Evolutionary conservation across 805 yeast species (phyloP).

Genomic region (Tetrapisispora phaffii): DNA sequence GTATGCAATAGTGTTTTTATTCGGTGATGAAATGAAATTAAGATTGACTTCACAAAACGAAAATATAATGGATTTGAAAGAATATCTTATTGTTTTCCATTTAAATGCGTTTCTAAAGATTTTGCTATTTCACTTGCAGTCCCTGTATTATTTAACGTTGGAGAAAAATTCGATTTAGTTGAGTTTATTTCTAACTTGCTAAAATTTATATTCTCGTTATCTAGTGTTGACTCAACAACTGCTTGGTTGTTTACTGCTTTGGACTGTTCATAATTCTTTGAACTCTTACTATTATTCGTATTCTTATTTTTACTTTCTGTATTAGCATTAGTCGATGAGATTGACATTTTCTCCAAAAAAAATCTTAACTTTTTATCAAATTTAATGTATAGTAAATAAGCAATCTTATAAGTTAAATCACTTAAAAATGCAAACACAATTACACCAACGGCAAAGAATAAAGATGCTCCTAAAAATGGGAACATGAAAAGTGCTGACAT

Average conservation of each 20-base stretch:
- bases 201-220: neutral
- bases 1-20: too few relatives aligned
- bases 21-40: too few relatives aligned
- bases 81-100: neutral
- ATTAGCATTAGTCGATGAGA: neutral
- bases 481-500: conserved; percentile 19
- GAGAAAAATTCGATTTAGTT: neutral
- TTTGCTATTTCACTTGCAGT: conserved; percentile 11
- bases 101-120: conserved; percentile 5
- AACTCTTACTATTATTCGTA: neutral
- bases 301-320: neutral
- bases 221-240: neutral
- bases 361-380: conserved; percentile 8
- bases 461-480: conserved; percentile 22
- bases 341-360: conserved; percentile 2
- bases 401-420: conserved; percentile 20
- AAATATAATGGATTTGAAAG: neutral
- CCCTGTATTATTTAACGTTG: neutral
- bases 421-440: conserved; percentile 24
- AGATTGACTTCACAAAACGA: neutral
- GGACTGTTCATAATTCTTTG: neutral
- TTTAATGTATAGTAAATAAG: conserved; percentile 18
- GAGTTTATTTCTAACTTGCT: neutral
- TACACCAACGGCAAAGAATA: conserved; percentile 22
- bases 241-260: neutral